Conservation (phyloP, 768 basidiomycete genomes). For the Mycena chlorophos region DNA sequence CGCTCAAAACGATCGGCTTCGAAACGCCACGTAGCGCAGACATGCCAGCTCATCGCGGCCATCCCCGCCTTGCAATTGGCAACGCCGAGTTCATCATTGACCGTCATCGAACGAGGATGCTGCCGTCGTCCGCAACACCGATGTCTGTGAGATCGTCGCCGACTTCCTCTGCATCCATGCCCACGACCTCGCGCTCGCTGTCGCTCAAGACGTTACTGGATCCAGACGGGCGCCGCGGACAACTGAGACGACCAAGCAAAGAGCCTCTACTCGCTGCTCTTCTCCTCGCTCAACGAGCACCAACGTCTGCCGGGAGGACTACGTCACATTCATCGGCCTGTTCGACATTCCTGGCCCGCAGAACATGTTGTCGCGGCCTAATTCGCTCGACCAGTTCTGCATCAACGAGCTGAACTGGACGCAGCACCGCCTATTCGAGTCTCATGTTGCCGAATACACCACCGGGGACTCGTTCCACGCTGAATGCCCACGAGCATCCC, state of each 20-base stretch:
- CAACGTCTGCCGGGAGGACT: too few species aligned
- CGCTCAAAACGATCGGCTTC: constrained; percentile 73
- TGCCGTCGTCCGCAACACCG: too few species aligned
- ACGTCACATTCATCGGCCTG: too few species aligned
- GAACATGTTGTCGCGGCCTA: constrained; percentile 68
- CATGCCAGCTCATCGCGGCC: constrained; percentile 72
- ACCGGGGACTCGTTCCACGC: constrained; percentile 66
- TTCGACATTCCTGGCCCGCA: too few species aligned
- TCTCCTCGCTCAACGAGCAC: constrained; percentile 81
- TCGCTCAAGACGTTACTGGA: constrained; percentile 90
- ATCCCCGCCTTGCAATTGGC: constrained; percentile 82
- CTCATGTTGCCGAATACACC: constrained; percentile 84
- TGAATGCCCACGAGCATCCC: constrained; percentile 59
- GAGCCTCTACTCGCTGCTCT: constrained; percentile 80
- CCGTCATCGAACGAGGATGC: constrained; percentile 66
- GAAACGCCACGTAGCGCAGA: too few species aligned
- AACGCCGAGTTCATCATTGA: constrained; percentile 72
- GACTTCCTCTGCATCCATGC: constrained; percentile 71
- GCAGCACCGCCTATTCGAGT: constrained; percentile 71
- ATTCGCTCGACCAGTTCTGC: constrained; percentile 76
- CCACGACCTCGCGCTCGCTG: constrained; percentile 72
- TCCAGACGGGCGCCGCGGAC: constrained; percentile 64
- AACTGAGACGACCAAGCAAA: constrained; percentile 76
- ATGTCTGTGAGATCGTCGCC: constrained; percentile 48
- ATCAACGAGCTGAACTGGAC: constrained; percentile 82